These are phyloP conservation scores for Oemleria cerasiformis DNA, from an alignment of 306 rosid genomes.

Conservation along the genomic window DNA sequence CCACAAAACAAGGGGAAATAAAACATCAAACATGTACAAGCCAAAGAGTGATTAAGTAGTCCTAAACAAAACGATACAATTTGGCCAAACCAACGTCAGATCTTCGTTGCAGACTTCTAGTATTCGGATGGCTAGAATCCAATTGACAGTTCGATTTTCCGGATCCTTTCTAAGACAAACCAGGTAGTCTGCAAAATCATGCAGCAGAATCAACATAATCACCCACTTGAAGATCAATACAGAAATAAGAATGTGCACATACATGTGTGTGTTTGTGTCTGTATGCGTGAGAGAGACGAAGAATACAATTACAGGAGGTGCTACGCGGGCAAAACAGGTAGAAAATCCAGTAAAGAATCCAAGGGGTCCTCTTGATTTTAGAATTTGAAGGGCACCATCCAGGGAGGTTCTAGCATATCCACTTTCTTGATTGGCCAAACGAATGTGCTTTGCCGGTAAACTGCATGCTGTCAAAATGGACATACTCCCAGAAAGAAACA, in stretches of 20 bases:
- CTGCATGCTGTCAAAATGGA: constrained; percentile 47
- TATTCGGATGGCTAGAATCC: not conserved
- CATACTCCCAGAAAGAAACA: too few species aligned
- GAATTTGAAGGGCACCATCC: constrained; percentile 55
- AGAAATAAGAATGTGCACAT: not conserved
- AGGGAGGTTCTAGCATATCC: constrained; percentile 44
- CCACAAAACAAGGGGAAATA: not conserved
- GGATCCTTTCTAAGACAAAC: constrained; percentile 5
- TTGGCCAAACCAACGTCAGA: not conserved
- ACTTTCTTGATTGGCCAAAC: constrained; percentile 33
- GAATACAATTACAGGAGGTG: constrained; percentile 65
- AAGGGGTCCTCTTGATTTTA: constrained; percentile 60
- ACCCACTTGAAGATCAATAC: not conserved
- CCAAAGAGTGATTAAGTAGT: not conserved
- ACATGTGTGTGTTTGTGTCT: not conserved
- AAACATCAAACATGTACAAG: not conserved
- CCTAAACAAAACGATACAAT: not conserved
- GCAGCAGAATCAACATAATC: not conserved
- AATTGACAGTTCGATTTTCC: not conserved
- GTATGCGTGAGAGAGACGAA: not conserved
- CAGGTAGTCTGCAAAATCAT: constrained; percentile 8
- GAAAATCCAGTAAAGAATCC: constrained; percentile 68
- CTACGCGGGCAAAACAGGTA: constrained; percentile 50
- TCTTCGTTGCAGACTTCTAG: not conserved
- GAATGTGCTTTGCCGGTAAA: constrained; percentile 66